A percentile compares a stretch with the other conserved stretches of the same genome.
Evolutionary conservation across 148 eudicot genomes (phyloP).

Genomic region (Spergularia marina): DNA sequence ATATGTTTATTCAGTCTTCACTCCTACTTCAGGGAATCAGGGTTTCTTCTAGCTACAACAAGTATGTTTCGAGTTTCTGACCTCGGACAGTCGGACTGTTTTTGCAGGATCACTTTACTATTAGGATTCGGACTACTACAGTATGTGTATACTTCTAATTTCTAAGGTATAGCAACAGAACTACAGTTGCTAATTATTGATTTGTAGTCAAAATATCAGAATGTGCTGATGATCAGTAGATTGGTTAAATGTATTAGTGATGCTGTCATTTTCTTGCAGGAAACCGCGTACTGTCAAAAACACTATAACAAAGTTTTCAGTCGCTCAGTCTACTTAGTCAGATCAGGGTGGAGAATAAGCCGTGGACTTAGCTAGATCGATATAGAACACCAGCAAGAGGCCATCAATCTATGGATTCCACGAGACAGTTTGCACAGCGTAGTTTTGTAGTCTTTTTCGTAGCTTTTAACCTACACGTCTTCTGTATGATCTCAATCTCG

Average conservation of each 20-base stretch:
- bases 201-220: background rate
- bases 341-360: constrained; percentile 9
- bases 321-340: background rate
- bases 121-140: constrained; percentile 22
- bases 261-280: constrained; percentile 10
- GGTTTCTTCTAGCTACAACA: background rate
- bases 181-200: background rate
- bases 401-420: background rate
- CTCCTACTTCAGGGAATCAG: background rate
- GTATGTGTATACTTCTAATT: constrained; percentile 12
- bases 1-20: background rate
- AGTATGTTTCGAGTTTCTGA: background rate
- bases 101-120: constrained; percentile 80
- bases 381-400: background rate
- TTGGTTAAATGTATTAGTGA: background rate
- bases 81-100: constrained; percentile 4
- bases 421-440: background rate
- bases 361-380: constrained; percentile 3
- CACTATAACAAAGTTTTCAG: background rate
- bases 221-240: background rate
- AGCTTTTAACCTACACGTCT: too few relatives aligned
- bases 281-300: constrained; percentile 7
- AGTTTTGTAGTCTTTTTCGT: too few relatives aligned
- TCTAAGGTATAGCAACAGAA: constrained; percentile 13
- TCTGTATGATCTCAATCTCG: too few relatives aligned